Percentiles rank a stretch among this genome's conserved stretches.
Evolutionary conservation across 2,329 filamentous ascomycete genomes (phyloP).

Genomic region (Sporothrix brunneoviolacea): DNA sequence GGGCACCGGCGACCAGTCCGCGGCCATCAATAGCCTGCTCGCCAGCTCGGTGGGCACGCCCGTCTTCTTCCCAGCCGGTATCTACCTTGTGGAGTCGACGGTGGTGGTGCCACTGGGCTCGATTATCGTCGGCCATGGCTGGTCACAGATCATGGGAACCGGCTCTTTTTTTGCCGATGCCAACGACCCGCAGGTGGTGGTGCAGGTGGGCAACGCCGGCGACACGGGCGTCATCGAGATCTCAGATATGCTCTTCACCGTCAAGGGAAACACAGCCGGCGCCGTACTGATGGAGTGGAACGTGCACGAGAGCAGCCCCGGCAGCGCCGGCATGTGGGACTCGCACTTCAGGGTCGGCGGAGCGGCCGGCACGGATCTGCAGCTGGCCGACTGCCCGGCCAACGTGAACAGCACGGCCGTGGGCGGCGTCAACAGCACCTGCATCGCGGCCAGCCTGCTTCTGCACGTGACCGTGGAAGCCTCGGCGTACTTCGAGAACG

Average conservation of each 20-base stretch:
- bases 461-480: slow-evolving; percentile 35
- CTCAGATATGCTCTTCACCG: slow-evolving; percentile 59
- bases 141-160: slow-evolving; percentile 48
- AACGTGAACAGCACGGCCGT: too few species aligned
- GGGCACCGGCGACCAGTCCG: too few species aligned
- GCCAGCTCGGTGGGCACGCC: too few species aligned
- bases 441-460: slow-evolving; percentile 52
- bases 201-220: slow-evolving; percentile 56
- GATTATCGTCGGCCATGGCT: slow-evolving; percentile 62
- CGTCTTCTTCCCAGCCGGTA: too few species aligned
- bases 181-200: slow-evolving; percentile 56
- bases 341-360: slow-evolving; percentile 67
- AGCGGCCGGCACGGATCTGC: slow-evolving; percentile 57
- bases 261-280: slow-evolving; percentile 57
- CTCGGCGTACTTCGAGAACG: slow-evolving; percentile 43
- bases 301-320: slow-evolving; percentile 44
- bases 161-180: slow-evolving; percentile 51
- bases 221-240: slow-evolving; percentile 61
- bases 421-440: slow-evolving; percentile 42
- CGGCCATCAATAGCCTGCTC: too few species aligned
- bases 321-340: slow-evolving; percentile 51
- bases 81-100: too few species aligned
- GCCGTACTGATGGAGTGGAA: slow-evolving; percentile 70
- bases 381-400: slow-evolving; percentile 53
- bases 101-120: slow-evolving; percentile 55